Evolutionary conservation across 306 rosid species (phyloP).

Genomic region (Sesbania bispinosa): DNA sequence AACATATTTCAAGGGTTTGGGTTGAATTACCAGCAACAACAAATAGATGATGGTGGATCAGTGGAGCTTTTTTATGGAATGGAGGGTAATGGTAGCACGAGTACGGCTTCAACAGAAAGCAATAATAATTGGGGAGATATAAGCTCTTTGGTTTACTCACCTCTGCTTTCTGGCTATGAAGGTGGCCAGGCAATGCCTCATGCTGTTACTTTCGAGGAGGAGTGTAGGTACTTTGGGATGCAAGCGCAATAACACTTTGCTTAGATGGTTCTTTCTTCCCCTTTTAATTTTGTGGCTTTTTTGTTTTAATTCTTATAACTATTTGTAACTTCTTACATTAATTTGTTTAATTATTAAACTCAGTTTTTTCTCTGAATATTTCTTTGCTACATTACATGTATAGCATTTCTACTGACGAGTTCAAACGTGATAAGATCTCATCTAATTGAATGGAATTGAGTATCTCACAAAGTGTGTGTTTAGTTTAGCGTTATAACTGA

Average conservation of each 20-base stretch:
- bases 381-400: neutral
- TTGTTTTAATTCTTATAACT: neutral
- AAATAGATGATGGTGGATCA: conserved; percentile 3
- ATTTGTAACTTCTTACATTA: neutral
- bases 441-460: no score
- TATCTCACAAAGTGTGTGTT: no score
- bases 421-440: neutral
- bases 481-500: no score
- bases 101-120: conserved; percentile 47
- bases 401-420: neutral
- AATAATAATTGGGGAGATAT: conserved; percentile 61
- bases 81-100: conserved; percentile 22
- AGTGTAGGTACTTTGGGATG: conserved; percentile 36
- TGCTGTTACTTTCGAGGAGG: conserved; percentile 37
- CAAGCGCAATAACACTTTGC: conserved; percentile 15
- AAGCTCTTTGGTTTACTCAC: conserved; percentile 49
- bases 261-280: neutral
- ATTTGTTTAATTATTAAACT: neutral
- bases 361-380: neutral
- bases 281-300: neutral
- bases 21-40: conserved; percentile 14
- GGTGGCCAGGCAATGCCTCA: conserved; percentile 5
- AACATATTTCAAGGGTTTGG: conserved; percentile 35
- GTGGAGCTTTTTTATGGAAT: conserved; percentile 2
- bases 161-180: conserved; percentile 41